Base-by-base conservation (phyloP, 1,139 yeast species). In the Kluyveromyces sp. region DNA sequence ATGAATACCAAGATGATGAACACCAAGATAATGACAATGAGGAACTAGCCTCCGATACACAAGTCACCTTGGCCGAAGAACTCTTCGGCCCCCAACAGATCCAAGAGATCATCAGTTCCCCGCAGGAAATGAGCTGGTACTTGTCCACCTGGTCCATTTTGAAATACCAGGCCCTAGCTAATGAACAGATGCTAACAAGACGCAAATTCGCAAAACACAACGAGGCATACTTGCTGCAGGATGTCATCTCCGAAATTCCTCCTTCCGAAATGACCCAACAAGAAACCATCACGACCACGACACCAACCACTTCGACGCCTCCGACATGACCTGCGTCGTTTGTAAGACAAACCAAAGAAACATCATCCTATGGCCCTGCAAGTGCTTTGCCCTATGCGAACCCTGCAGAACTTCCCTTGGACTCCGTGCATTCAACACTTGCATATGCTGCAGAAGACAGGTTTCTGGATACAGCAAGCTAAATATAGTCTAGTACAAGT, bases 291-390 rank as follows among this genome's bases (percentile, higher is more conserved):
- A 34, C 15, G 21, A 8, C 6, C 39, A 37, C 45, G 31, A 47
- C n/a, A 58, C 54, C 7, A 57, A 54, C 10, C 55, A 50, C 21
- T 15, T 15, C 4, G 56, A 50, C 25, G 60, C 55, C 8, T 55
- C 56, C 3, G 60, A 55, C 34, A 50, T 60, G 28, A 50, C 66
- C 4, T 89, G 97, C 66, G 95, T 87, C 3, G 83, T 89, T 2
- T 89, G 97, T 63, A 94, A 85, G 55, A 73, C 74, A 7, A 78
- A 83, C 48, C 75, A 80, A 6, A 73, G 97, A 54, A 87, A 83
- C 51, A 77, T 89, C 38, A 81, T 89, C 15, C 71, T 92, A 2
- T 89, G 97, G 97, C 97, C 97, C 1, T 89, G 97, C 62, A 77
- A 81, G 55, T 89, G 97, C 63, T 78, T 89, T 53, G 89, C 96